Percentiles rank a stretch among this genome's conserved stretches.
These are phyloP conservation scores for Aspergillus uvarum DNA, from an alignment of 2,329 filamentous ascomycete species.

Conservation along the genomic window DNA sequence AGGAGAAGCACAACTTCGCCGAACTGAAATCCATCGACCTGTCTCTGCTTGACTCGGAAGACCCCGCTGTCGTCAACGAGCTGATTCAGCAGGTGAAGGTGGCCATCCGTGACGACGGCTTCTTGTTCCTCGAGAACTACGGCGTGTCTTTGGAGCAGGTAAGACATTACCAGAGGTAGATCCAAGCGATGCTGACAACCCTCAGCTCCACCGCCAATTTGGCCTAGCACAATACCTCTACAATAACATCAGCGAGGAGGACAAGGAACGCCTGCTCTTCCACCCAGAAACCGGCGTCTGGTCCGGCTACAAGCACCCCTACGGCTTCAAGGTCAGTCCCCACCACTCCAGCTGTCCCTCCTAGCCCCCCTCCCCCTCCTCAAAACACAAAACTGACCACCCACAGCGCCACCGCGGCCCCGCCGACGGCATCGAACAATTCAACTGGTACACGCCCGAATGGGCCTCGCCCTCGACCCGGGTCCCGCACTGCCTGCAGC, in stretches of 20 bases:
- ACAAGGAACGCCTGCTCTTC: conserved; percentile 51
- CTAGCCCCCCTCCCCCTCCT: too few relatives aligned
- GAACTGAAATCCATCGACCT: conserved; percentile 47
- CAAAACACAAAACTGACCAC: background rate
- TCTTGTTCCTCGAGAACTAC: conserved; percentile 53
- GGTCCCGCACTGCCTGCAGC: conserved; percentile 48
- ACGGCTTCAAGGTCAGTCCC: too few relatives aligned
- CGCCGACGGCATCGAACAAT: conserved; percentile 55
- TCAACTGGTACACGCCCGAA: conserved; percentile 54
- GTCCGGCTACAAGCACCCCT: conserved; percentile 53
- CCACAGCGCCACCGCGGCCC: conserved; percentile 43
- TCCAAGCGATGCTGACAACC: background rate
- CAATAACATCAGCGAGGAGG: conserved; percentile 51
- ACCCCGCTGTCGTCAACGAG: conserved; percentile 44
- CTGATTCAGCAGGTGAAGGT: conserved; percentile 47
- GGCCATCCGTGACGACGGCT: conserved; percentile 48
- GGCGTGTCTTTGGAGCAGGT: conserved; percentile 49
- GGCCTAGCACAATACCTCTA: conserved; percentile 53
- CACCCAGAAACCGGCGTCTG: conserved; percentile 50
- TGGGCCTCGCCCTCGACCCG: conserved; percentile 42
- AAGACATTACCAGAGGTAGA: background rate
- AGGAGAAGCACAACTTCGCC: conserved; percentile 47
- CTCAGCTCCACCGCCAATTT: conserved; percentile 51
- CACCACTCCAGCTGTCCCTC: too few relatives aligned
- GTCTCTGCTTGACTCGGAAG: conserved; percentile 46